These are phyloP conservation scores for Neurospora sp. DNA, from an alignment of 495 filamentous ascomycete species.

Conservation along the genomic window DNA sequence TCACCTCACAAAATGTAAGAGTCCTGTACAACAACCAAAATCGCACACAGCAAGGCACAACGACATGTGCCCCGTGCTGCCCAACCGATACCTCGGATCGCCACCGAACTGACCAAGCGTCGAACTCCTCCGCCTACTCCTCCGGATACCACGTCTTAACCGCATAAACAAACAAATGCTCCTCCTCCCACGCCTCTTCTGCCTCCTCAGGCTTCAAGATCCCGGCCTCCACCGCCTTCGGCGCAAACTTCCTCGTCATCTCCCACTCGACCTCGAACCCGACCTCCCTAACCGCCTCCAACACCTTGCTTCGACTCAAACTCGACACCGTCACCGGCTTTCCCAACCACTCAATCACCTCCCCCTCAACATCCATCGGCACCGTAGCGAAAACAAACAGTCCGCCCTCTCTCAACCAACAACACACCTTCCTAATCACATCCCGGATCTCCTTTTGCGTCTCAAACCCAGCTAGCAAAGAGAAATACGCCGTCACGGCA, in stretches of 20 bases:
- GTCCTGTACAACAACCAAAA: neutral
- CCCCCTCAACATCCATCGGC: conserved; percentile 5
- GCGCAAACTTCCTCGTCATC: conserved; percentile 5
- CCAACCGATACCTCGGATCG: neutral
- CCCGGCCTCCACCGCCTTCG: conserved; percentile 9
- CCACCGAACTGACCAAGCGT: neutral
- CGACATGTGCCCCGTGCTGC: neutral
- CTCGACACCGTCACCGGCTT: conserved; percentile 8
- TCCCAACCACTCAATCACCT: conserved; percentile 12
- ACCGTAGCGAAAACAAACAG: conserved; percentile 12
- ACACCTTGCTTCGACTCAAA: neutral
- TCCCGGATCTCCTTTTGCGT: conserved; percentile 8
- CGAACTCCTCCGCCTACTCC: neutral
- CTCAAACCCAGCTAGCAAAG: conserved; percentile 7
- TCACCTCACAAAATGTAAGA: neutral
- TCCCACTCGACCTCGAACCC: conserved; percentile 10
- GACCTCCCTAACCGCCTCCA: conserved; percentile 3
- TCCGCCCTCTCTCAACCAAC: conserved; percentile 7
- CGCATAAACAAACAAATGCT: conserved; percentile 15
- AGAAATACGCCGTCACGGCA: conserved; percentile 12
- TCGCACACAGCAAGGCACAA: neutral
- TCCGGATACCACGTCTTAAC: conserved; percentile 4
- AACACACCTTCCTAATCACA: neutral
- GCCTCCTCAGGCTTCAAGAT: conserved; percentile 2
- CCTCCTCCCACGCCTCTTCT: conserved; percentile 15